Evolutionary conservation across 306 rosid species (phyloP), one percentile per base, ranked within the genome.

Genomic region (Cucumis melo): DNA sequence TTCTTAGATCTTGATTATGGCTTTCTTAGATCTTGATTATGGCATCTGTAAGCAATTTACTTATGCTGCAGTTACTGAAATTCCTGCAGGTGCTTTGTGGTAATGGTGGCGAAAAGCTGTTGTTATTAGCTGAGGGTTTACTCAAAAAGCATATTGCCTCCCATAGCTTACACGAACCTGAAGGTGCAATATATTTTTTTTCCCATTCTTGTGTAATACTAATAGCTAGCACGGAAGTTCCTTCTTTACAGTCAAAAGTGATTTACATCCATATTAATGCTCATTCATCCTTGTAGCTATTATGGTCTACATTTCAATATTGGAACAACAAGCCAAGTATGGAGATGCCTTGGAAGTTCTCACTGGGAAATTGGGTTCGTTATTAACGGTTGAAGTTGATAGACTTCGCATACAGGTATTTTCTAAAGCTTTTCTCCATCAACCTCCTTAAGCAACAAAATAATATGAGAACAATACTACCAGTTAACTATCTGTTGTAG

Each of bases 271-370:
- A 23, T 48, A 36, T 84, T 83, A 74, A 87, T 73, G n/a, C 42
- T 72, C 10, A 0, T 42, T 36, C 3, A 50, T 72, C 66, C 51
- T 68, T 82, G 85, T 89, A 90, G 99, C 98, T 83, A 91, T 90
- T 83, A 85, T 87, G 88, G 91, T 91, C 70, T 95, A 89, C 83
- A 80, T 95, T 80, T 90, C 99, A 72, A 82, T 95, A 79, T 86
- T 95, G 93, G 98, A 92, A 83, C 97, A 82, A 80, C 98, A 95
- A 92, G 86, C 89, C 42, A 95, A 95, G 85, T 91, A 89, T 81
- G 96, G 91, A 68, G 98, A 90, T 85, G 98, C 99, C 77, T 81
- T 95, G 85, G 98, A 92, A 81, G 79, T 95, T 84, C 97, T 95
- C 53, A 86, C 88, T 54, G 99, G 99, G 81, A 88, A 95, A 61